Conservation (phyloP, 2,329 filamentous ascomycete species). For the Aschersonia sp. region DNA sequence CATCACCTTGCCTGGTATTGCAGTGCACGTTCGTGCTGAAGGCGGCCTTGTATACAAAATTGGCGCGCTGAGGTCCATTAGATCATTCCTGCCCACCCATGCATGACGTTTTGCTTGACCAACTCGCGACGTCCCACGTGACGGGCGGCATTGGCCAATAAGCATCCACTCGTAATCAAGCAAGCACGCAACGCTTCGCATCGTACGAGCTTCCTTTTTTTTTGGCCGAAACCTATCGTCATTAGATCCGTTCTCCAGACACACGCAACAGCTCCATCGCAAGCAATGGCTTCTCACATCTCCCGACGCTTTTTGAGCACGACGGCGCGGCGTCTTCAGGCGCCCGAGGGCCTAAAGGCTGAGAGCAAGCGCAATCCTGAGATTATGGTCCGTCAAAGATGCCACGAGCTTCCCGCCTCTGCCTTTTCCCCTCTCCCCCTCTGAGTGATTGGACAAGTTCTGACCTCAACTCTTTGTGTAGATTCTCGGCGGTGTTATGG, state of each 20-base stretch:
- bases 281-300: conserved; percentile 43
- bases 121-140: neutral
- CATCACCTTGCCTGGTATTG: too few species aligned
- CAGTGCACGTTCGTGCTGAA: too few species aligned
- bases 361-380: conserved; percentile 42
- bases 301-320: conserved; percentile 42
- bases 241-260: neutral
- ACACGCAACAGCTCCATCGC: conserved; percentile 8
- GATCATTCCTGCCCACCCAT: too few species aligned
- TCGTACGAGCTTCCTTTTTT: neutral
- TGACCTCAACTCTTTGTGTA: conserved; percentile 20
- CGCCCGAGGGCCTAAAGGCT: conserved; percentile 35
- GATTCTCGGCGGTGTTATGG: conserved; percentile 88
- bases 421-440: too few species aligned
- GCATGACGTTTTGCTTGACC: too few species aligned
- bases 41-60: too few species aligned
- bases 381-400: conserved; percentile 23
- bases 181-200: neutral
- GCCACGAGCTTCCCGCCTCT: too few species aligned
- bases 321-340: conserved; percentile 34
- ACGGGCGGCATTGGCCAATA: neutral
- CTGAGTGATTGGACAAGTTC: too few species aligned
- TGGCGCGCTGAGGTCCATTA: too few species aligned
- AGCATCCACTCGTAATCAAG: neutral
- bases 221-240: neutral